Percentiles rank a stretch among this genome's conserved stretches.
Evolutionary conservation across 306 rosid genomes (phyloP).

Genomic region (Gastrolobium bilobum): DNA sequence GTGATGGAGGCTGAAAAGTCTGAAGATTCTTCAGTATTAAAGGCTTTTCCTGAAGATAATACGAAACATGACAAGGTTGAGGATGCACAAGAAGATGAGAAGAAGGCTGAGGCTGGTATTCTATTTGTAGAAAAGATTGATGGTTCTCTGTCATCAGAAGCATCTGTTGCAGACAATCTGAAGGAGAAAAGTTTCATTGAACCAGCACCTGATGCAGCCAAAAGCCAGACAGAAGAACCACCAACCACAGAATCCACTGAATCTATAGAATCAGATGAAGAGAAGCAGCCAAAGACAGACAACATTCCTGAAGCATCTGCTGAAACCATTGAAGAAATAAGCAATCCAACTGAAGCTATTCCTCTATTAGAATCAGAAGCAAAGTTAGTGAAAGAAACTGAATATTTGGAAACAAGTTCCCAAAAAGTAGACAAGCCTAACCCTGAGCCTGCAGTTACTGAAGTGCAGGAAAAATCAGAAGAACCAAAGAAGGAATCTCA

Average conservation of each 20-base stretch:
- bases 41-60: conserved; percentile 6
- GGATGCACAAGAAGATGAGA: background rate
- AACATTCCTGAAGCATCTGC: conserved; percentile 27
- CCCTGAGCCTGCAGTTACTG: background rate
- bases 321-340: conserved; percentile 1
- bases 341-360: background rate
- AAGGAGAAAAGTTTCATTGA: conserved; percentile 39
- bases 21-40: conserved; percentile 26
- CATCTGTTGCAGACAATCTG: background rate
- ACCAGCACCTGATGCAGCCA: conserved; percentile 26
- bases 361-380: background rate
- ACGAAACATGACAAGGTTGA: conserved; percentile 27
- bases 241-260: background rate
- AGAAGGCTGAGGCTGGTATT: conserved; percentile 1
- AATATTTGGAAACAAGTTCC: background rate
- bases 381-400: background rate
- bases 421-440: background rate
- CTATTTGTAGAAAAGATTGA: conserved; percentile 29
- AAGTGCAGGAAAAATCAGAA: conserved; percentile 5
- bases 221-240: background rate
- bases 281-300: conserved; percentile 40
- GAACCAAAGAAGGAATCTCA: conserved; percentile 18
- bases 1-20: conserved; percentile 43
- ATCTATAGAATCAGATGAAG: background rate
- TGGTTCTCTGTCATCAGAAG: conserved; percentile 35